A percentile compares a stretch with the other conserved stretches of the same genome.
These are phyloP conservation scores for Nemania serpens DNA, from an alignment of 2,329 filamentous ascomycete species.

Conservation along the genomic window DNA sequence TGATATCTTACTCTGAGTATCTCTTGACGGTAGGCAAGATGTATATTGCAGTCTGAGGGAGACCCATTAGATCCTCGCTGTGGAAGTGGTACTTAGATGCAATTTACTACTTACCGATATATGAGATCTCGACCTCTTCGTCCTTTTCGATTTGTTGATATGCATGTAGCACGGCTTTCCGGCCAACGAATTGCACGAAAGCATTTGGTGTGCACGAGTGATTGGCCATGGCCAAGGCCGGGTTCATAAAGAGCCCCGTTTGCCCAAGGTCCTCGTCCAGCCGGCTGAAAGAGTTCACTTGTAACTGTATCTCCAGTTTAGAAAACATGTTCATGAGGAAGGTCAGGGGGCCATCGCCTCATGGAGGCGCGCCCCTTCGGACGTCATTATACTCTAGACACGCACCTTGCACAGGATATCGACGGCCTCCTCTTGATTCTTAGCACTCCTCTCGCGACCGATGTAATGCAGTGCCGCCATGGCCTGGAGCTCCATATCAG, in stretches of 20 bases:
- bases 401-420: constrained; percentile 60
- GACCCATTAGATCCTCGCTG: constrained; percentile 5
- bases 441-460: constrained; percentile 44
- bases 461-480: constrained; percentile 55
- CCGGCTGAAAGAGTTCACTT: constrained; percentile 66
- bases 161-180: constrained; percentile 57
- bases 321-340: not conserved
- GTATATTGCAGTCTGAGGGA: constrained; percentile 53
- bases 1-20: constrained; percentile 53
- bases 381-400: constrained; percentile 1
- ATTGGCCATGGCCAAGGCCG: constrained; percentile 62
- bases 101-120: constrained; percentile 53
- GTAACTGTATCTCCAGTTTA: constrained; percentile 48
- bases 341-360: not conserved
- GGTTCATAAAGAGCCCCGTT: constrained; percentile 61
- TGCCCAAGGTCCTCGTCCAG: constrained; percentile 57
- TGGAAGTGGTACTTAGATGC: not conserved
- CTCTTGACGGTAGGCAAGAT: constrained; percentile 48
- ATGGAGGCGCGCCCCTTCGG: not conserved
- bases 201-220: constrained; percentile 67
- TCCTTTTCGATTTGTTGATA: constrained; percentile 53
- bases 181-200: constrained; percentile 58
- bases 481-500: constrained; percentile 55
- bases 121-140: constrained; percentile 65
- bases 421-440: constrained; percentile 47